Percentiles rank a stretch among this genome's conserved stretches.
Evolutionary conservation across 2,329 filamentous ascomycete species (phyloP).

Genomic region (Aureobasidium lini): DNA sequence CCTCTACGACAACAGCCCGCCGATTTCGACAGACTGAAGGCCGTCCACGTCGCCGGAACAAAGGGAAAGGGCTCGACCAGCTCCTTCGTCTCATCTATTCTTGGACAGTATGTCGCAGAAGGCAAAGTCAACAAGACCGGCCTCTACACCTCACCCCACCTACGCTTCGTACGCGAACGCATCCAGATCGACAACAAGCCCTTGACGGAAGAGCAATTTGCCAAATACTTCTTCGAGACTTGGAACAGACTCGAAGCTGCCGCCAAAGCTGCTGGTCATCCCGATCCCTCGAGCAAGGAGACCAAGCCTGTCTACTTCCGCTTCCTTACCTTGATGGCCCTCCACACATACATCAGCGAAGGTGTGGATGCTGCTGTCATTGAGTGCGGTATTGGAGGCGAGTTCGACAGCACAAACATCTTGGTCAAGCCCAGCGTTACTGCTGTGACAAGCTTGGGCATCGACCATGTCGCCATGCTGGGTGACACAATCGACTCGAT

Average conservation of each 20-base stretch:
- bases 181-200: conserved; percentile 72
- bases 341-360: conserved; percentile 72
- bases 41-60: conserved; percentile 82
- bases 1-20: conserved; percentile 42
- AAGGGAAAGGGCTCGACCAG: conserved; percentile 91
- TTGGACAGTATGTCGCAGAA: conserved; percentile 51
- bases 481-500: conserved; percentile 74
- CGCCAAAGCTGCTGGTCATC: conserved; percentile 42
- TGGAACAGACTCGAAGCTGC: conserved; percentile 61
- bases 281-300: conserved; percentile 41
- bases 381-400: conserved; percentile 90
- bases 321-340: conserved; percentile 79
- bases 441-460: conserved; percentile 71
- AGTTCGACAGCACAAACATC: conserved; percentile 89
- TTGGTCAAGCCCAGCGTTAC: conserved; percentile 61
- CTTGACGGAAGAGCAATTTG: conserved; percentile 60
- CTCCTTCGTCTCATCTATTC: conserved; percentile 72
- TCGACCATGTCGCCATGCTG: conserved; percentile 77
- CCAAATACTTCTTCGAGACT: conserved; percentile 72
- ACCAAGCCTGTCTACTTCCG: conserved; percentile 89
- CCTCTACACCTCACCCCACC: conserved; percentile 78
- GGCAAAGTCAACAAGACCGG: conserved; percentile 52
- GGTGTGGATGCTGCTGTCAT: conserved; percentile 72
- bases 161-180: conserved; percentile 74
- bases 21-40: conserved; percentile 52